Evolutionary conservation across 306 rosid genomes (phyloP).

Genomic region (Rosa lucieae): DNA sequence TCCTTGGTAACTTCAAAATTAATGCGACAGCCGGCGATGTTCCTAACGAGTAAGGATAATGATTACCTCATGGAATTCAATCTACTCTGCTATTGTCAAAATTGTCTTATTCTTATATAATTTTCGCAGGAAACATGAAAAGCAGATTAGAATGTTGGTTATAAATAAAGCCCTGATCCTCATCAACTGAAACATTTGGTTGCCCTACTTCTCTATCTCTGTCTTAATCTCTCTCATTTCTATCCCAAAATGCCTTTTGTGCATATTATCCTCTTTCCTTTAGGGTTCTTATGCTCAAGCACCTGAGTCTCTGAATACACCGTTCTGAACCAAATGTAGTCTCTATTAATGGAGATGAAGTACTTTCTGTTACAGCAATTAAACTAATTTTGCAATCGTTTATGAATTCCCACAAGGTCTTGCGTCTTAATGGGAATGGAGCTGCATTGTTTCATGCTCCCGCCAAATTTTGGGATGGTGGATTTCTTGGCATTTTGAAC

Average conservation of each 20-base stretch:
- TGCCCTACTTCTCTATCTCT: background rate
- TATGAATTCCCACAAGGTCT: too few species aligned
- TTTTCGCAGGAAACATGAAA: background rate
- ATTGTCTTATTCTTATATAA: background rate
- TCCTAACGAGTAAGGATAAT: too few species aligned
- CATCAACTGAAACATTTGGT: background rate
- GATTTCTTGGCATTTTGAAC: background rate
- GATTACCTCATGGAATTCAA: background rate
- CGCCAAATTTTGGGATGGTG: background rate
- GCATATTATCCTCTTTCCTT: background rate
- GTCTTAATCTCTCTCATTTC: background rate
- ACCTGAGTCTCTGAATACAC: background rate
- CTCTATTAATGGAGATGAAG: background rate
- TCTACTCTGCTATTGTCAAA: background rate
- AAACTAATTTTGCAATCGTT: background rate
- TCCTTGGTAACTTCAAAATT: background rate
- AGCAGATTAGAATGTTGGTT: background rate
- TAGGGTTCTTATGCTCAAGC: background rate
- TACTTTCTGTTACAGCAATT: background rate
- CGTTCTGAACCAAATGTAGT: background rate
- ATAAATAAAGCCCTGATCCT: background rate
- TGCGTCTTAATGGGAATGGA: background rate
- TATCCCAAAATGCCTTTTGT: background rate
- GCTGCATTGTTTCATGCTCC: background rate
- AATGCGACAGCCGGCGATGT: background rate